Evolutionary conservation across 2,329 filamentous ascomycete species (phyloP).

Genomic region (Trichoderma hamatum): DNA sequence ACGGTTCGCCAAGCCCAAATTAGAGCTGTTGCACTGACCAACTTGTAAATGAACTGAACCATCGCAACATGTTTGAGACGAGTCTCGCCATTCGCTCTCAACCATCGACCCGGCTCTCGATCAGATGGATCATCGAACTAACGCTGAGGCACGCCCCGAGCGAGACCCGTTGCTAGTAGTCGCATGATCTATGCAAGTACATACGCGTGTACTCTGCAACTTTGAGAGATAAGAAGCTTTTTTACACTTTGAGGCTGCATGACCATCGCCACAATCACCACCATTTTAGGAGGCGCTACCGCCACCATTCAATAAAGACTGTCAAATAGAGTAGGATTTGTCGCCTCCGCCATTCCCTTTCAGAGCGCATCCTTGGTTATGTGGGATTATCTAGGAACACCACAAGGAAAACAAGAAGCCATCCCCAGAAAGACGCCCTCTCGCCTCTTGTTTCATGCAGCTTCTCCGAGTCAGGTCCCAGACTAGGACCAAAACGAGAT

Average conservation of each 20-base stretch:
- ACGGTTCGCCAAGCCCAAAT: slow-evolving; percentile 6
- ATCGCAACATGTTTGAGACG: neutral
- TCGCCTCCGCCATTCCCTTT: slow-evolving; percentile 5
- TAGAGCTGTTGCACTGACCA: slow-evolving; percentile 18
- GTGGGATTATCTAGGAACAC: neutral
- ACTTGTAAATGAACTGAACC: slow-evolving; percentile 7
- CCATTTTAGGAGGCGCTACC: neutral
- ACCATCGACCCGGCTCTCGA: neutral
- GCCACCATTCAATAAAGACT: neutral
- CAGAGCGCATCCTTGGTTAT: neutral
- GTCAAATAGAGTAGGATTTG: neutral
- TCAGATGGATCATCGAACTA: neutral
- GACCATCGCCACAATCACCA: neutral
- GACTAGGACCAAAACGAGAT: slow-evolving; percentile 26
- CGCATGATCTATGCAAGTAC: slow-evolving; percentile 3
- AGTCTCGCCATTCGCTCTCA: neutral
- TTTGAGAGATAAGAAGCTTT: neutral
- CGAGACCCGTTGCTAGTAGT: neutral
- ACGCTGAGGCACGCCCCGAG: neutral
- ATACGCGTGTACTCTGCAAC: neutral
- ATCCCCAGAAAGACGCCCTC: slow-evolving; percentile 12
- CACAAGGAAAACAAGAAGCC: neutral
- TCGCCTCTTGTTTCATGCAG: slow-evolving; percentile 20
- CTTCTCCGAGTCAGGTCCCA: slow-evolving; percentile 18
- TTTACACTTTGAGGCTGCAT: neutral